phyloP scores from a whole-genome alignment of 2,329 filamentous ascomycete species.

The Fusarium humuli region DNA sequence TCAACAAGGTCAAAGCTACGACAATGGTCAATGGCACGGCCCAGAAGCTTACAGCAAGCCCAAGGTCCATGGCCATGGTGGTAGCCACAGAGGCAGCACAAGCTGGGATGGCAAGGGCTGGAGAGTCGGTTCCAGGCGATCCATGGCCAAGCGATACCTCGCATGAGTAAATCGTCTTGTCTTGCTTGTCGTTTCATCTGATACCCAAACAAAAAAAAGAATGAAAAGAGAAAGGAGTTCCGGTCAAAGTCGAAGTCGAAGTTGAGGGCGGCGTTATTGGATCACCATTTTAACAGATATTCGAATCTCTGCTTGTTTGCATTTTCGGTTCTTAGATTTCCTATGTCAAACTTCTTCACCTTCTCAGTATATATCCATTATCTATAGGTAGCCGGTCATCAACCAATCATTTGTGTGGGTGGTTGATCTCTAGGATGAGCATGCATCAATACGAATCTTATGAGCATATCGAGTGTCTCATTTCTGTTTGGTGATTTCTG shows the following conservation, averaged over 20 bases:
- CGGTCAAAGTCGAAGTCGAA: background rate
- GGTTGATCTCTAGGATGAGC: conserved; percentile 1
- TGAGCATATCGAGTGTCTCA: background rate
- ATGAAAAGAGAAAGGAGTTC: conserved; percentile 2
- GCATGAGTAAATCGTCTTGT: conserved; percentile 12
- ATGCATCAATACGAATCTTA: conserved; percentile 25
- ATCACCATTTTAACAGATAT: conserved; percentile 12
- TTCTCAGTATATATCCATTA: conserved; percentile 40
- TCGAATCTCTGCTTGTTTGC: conserved; percentile 8
- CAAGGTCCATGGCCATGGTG: background rate
- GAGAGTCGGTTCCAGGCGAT: conserved; percentile 25
- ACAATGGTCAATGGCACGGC: conserved; percentile 24
- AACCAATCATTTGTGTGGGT: conserved; percentile 8
- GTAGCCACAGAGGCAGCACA: conserved; percentile 12
- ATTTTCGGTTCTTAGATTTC: conserved; percentile 25
- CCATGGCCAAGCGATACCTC: conserved; percentile 32
- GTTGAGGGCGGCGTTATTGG: conserved; percentile 25
- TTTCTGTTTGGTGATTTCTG: background rate
- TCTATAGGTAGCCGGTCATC: conserved; percentile 5
- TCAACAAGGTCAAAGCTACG: conserved; percentile 7
- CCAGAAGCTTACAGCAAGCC: conserved; percentile 15
- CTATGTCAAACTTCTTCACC: conserved; percentile 24
- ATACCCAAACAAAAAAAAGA: conserved; percentile 20
- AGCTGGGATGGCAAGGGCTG: conserved; percentile 24
- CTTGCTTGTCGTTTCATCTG: conserved; percentile 14